Base-by-base conservation (phyloP, 495 filamentous ascomycete genomes). In the Echria macrotheca region DNA sequence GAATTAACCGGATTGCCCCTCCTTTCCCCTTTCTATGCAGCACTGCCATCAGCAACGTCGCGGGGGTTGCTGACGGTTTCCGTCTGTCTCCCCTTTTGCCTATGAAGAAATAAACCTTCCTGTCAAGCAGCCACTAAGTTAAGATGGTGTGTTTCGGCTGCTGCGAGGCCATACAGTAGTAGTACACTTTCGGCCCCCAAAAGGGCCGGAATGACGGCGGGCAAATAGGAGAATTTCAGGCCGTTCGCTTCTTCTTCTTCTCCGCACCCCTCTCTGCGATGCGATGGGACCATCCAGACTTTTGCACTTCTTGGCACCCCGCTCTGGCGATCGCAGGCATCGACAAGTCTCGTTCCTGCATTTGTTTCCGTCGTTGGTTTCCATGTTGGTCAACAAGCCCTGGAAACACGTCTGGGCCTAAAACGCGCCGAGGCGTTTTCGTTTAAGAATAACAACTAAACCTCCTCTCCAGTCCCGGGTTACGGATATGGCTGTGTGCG, bases 1-100 rank as follows among this genome's bases (percentile, higher is more conserved):
- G 33, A 48, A 57, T 57, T 57, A 57, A 50, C 54, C 54, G 50
- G 45, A 26, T 53, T 23, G n/a, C n/a, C n/a, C n/a, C n/a, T n/a
- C n/a, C n/a, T n/a, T 41, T 15, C 42, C 28, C 47, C 43, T 46
- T 48, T 44, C 54, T 50, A 57, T 53, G 50, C 54, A 48, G 43
- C 35, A n/a, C 49, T 51, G 18, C 29, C 31, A 22, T n/a, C n/a
- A n/a, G n/a, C n/a, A n/a, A n/a, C n/a, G n/a, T n/a, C n/a, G n/a
- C n/a, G n/a, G n/a, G n/a, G n/a, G n/a, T n/a, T n/a, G n/a, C n/a
- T n/a, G n/a, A n/a, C n/a, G n/a, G n/a, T n/a, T n/a, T n/a, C n/a
- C n/a, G n/a, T n/a, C n/a, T n/a, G n/a, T n/a, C n/a, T n/a, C n/a
- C n/a, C n/a, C n/a, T n/a, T n/a, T n/a, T n/a, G n/a, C n/a, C n/a